phyloP scores from a whole-genome alignment of 805 yeast species.

The Candida ipomoeae region DNA sequence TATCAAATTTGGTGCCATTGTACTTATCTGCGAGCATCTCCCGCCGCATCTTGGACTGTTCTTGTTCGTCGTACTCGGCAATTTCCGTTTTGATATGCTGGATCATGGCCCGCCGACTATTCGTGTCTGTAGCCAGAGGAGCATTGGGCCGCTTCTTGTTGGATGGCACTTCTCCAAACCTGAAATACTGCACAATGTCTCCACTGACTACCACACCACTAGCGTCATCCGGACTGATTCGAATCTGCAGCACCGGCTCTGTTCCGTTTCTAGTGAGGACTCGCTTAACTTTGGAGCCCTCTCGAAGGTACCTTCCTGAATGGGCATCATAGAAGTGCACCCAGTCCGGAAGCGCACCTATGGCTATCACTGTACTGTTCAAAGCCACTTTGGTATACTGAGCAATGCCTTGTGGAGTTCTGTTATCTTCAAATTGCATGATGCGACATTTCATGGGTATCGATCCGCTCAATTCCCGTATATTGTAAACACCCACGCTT shows the following conservation, averaged over 20 bases:
- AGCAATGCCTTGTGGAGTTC: slow-evolving; percentile 21
- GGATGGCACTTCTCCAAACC: slow-evolving; percentile 12
- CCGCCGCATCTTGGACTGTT: slow-evolving; percentile 21
- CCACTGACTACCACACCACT: slow-evolving; percentile 17
- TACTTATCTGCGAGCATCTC: slow-evolving; percentile 37
- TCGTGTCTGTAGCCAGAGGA: slow-evolving; percentile 14
- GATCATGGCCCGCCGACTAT: slow-evolving; percentile 9
- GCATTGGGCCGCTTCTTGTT: slow-evolving; percentile 14
- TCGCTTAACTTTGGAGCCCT: slow-evolving; percentile 14
- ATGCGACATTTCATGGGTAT: slow-evolving; percentile 13
- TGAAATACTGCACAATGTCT: slow-evolving; percentile 17
- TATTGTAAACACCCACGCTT: slow-evolving; percentile 39
- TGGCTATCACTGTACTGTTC: slow-evolving; percentile 29
- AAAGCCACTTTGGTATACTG: slow-evolving; percentile 28
- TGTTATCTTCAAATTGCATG: slow-evolving; percentile 15
- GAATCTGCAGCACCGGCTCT: slow-evolving; percentile 15
- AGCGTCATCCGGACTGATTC: slow-evolving; percentile 13
- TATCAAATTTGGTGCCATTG: slow-evolving; percentile 39
- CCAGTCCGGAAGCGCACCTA: slow-evolving; percentile 18
- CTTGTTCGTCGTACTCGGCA: slow-evolving; percentile 33
- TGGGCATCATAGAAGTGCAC: slow-evolving; percentile 19
- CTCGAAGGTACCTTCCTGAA: slow-evolving; percentile 17
- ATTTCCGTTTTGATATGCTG: slow-evolving; percentile 30
- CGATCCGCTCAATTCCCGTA: slow-evolving; percentile 26
- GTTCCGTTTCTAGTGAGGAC: slow-evolving; percentile 13